Percentiles rank a stretch among this genome's conserved stretches.
Evolutionary conservation across 805 yeast genomes (phyloP).

Genomic region (Torulaspora indica): DNA sequence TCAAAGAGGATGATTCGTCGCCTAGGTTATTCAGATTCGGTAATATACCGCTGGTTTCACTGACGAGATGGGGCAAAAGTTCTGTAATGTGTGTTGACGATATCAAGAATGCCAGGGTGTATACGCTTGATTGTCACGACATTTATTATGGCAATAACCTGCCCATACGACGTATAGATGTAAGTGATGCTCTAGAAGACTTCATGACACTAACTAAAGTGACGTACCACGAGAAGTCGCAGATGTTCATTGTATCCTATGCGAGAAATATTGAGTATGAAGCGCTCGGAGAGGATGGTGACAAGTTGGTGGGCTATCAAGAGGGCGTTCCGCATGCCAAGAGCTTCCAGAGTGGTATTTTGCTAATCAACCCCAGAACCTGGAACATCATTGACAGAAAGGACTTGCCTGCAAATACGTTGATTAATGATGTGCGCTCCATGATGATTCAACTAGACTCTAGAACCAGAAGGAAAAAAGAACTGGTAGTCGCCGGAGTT

Average conservation of each 20-base stretch:
- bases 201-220: constrained; percentile 54
- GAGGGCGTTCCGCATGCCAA: constrained; percentile 47
- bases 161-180: constrained; percentile 49
- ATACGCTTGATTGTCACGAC: constrained; percentile 34
- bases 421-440: constrained; percentile 39
- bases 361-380: constrained; percentile 63
- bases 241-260: constrained; percentile 60
- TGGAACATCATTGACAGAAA: constrained; percentile 74
- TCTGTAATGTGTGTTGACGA: constrained; percentile 66
- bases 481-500: constrained; percentile 73
- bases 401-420: constrained; percentile 63
- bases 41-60: constrained; percentile 58
- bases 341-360: constrained; percentile 55
- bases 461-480: constrained; percentile 46
- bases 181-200: constrained; percentile 41
- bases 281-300: constrained; percentile 71
- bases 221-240: constrained; percentile 62
- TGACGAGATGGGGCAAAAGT: constrained; percentile 39
- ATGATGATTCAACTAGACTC: constrained; percentile 39
- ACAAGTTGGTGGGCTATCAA: constrained; percentile 53
- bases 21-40: constrained; percentile 67
- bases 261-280: constrained; percentile 53
- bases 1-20: constrained; percentile 58
- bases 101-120: constrained; percentile 58
- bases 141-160: constrained; percentile 54